Evolutionary conservation across 768 basidiomycete genomes (phyloP), one percentile per base, ranked within the genome.

Genomic region (Amanita brunnescens): DNA sequence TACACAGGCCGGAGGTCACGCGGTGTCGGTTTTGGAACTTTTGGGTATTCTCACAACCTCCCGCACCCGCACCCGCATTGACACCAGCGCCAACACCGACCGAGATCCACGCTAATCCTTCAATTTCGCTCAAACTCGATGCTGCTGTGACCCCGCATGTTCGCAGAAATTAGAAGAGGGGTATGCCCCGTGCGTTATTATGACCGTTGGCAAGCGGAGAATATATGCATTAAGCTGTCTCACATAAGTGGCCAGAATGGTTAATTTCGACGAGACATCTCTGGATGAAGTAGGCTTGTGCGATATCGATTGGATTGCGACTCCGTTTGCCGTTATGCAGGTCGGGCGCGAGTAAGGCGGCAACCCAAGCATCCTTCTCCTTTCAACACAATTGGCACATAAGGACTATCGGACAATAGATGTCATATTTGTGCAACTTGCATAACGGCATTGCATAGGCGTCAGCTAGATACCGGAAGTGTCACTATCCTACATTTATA

Each of bases 331-430:
- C 13, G 13, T 71, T 21, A 18, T 34, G 1, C 59, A 68, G 53
- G 51, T 63, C 44, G 58, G 55, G 55, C 54, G 53, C 40, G 59
- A 63, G 46, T 44, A 66, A 3, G 68, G 66, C 12, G 59, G 63
- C 34, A 62, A 30, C 2, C 69, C 67, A n/a, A 56, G 70, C 55
- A 0, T 50, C 47, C n/a, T 60, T 69, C 24, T 61, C 57, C 0
- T 63, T 58, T 52, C 52, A 26, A 3, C 47, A 41, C 6, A 39
- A 57, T 35, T 56, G 61, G 49, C 14, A 47, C n/a, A n/a, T n/a
- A n/a, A n/a, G n/a, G n/a, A n/a, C n/a, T n/a, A n/a, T n/a, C n/a
- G n/a, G n/a, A n/a, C n/a, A n/a, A n/a, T n/a, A n/a, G n/a, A n/a
- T n/a, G n/a, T n/a, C n/a, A n/a, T n/a, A n/a, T n/a, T n/a, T n/a